Evolutionary conservation across 2,329 filamentous ascomycete genomes (phyloP).

Genomic region (Xylariaceae sp.): DNA sequence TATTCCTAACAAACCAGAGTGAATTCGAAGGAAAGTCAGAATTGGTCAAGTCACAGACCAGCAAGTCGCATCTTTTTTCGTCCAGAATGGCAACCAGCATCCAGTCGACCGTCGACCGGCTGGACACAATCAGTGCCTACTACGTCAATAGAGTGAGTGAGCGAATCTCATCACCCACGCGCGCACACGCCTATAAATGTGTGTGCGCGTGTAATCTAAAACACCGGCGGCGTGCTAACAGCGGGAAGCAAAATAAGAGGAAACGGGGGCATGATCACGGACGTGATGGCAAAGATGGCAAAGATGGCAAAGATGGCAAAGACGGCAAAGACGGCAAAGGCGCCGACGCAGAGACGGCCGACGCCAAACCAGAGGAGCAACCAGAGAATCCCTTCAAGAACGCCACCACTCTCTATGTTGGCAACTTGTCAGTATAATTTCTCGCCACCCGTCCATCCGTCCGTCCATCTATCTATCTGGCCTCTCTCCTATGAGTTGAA

Average conservation of each 20-base stretch:
- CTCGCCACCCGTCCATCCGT: not conserved
- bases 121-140: conserved; percentile 94
- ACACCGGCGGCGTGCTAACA: not conserved
- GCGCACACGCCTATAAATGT: not conserved
- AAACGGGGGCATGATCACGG: conserved; percentile 49
- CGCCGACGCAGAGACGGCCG: conserved; percentile 44
- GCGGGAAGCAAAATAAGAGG: conserved; percentile 60
- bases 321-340: conserved; percentile 53
- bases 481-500: not conserved
- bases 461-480: not conserved
- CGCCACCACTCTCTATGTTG: conserved; percentile 94
- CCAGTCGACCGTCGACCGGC: conserved; percentile 75
- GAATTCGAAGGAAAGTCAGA: not conserved
- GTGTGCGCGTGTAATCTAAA: not conserved
- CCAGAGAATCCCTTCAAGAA: conserved; percentile 72
- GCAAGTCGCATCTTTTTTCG: not conserved
- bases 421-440: conserved; percentile 66
- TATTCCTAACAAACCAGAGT: too few species aligned
- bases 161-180: conserved; percentile 3
- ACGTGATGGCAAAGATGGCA: conserved; percentile 43
- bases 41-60: not conserved
- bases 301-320: conserved; percentile 40
- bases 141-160: conserved; percentile 69
- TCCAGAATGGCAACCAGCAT: conserved; percentile 41
- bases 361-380: conserved; percentile 45